Evolutionary conservation across 2,329 filamentous ascomycete species (phyloP).

Genomic region (Daldinia eschscholtzii): DNA sequence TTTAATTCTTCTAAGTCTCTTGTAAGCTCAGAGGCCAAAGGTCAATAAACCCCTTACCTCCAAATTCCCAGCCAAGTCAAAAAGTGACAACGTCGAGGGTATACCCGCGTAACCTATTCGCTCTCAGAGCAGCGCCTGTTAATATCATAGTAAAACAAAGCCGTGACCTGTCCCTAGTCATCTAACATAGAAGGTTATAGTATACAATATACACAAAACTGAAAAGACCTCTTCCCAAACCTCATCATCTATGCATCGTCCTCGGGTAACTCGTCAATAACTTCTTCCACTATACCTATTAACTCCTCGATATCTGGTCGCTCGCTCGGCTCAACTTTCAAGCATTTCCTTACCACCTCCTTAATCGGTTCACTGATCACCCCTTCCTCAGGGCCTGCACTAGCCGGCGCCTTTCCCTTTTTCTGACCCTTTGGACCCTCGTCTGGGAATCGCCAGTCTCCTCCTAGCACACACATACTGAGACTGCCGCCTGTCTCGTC

Average conservation of each 20-base stretch:
- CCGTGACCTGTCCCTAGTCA: conserved; percentile 29
- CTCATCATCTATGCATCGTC: conserved; percentile 46
- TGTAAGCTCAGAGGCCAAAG: neutral
- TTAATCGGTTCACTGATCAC: conserved; percentile 84
- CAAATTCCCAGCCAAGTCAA: neutral
- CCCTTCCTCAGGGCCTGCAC: conserved; percentile 58
- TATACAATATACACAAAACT: conserved; percentile 38
- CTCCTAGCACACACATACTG: conserved; percentile 90
- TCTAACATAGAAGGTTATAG: conserved; percentile 34
- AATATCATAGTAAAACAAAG: conserved; percentile 25
- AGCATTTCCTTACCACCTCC: conserved; percentile 87
- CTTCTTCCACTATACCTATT: conserved; percentile 53
- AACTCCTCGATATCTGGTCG: conserved; percentile 68
- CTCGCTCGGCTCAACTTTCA: conserved; percentile 88
- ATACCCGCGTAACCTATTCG: conserved; percentile 25
- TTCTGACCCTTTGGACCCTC: conserved; percentile 73
- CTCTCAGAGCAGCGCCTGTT: conserved; percentile 31
- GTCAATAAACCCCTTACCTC: neutral
- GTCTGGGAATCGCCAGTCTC: conserved; percentile 97
- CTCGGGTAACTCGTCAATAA: conserved; percentile 51
- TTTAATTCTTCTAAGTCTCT: neutral
- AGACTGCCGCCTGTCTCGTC: conserved; percentile 96
- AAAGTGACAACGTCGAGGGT: conserved; percentile 7
- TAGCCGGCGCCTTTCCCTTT: conserved; percentile 59
- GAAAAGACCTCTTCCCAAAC: neutral